Conservation (phyloP, 345 rosid species). For the Turritis glabra region DNA sequence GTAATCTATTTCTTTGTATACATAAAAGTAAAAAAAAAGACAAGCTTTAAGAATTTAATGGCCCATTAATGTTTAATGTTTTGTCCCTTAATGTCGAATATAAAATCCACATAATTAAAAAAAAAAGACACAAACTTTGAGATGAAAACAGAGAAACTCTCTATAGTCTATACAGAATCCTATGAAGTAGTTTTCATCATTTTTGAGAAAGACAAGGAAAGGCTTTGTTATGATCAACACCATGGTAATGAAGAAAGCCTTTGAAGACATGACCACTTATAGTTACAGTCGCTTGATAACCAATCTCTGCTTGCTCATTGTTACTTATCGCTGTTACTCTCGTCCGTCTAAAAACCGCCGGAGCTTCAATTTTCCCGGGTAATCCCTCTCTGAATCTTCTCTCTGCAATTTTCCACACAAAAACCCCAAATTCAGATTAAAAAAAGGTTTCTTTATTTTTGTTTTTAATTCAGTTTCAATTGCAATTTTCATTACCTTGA, state of each 20-base stretch:
- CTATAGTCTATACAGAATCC: slow-evolving; percentile 1
- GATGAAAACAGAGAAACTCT: slow-evolving; percentile 24
- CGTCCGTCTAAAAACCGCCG: slow-evolving; percentile 81
- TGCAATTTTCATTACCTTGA: slow-evolving; percentile 46
- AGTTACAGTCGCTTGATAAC: slow-evolving; percentile 83
- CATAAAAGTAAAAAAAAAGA: background rate
- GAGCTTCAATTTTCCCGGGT: slow-evolving; percentile 83
- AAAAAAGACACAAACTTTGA: background rate
- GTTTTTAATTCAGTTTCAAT: background rate
- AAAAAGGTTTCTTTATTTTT: background rate
- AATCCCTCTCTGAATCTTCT: slow-evolving; percentile 59
- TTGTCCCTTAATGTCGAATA: background rate
- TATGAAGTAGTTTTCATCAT: background rate
- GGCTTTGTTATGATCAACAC: slow-evolving; percentile 54
- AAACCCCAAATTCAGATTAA: background rate
- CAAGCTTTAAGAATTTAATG: slow-evolving; percentile 12
- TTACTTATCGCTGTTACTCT: slow-evolving; percentile 68
- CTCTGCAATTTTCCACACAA: slow-evolving; percentile 42
- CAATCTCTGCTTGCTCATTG: slow-evolving; percentile 68
- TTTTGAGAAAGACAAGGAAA: slow-evolving; percentile 38
- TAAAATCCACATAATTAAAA: background rate
- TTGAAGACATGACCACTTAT: slow-evolving; percentile 86
- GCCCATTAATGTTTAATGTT: background rate
- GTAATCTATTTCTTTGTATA: background rate
- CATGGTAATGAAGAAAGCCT: slow-evolving; percentile 78